phyloP scores from a whole-genome alignment of 257 asterid species.

The Salvia hispanica region DNA sequence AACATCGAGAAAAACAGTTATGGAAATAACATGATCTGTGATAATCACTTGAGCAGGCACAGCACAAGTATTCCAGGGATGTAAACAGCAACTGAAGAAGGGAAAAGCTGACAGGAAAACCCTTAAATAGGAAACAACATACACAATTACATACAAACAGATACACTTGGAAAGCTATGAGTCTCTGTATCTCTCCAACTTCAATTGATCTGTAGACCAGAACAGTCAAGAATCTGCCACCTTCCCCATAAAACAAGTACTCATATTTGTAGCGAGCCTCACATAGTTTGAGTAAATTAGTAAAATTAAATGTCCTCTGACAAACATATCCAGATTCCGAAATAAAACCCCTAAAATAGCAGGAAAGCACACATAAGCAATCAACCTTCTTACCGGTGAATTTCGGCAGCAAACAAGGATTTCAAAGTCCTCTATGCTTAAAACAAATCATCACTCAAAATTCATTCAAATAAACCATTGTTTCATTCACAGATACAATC shows the following conservation, averaged over 20 bases:
- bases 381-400: not conserved
- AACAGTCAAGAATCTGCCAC: not conserved
- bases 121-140: not conserved
- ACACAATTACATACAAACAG: not conserved
- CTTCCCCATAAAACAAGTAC: not conserved
- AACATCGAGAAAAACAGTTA: not conserved
- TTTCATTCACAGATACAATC: not conserved
- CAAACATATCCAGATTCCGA: not conserved
- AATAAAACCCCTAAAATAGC: not conserved
- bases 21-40: not conserved
- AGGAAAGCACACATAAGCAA: not conserved
- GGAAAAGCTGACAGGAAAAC: not conserved
- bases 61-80: not conserved
- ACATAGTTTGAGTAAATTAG: too few species aligned
- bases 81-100: not conserved
- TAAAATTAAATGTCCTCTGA: not conserved
- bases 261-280: not conserved
- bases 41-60: not conserved
- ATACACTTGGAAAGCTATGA: not conserved
- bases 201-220: not conserved
- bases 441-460: not conserved
- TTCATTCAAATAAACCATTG: not conserved
- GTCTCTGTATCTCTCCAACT: not conserved
- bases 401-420: slow-evolving; percentile 2
- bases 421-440: not conserved